phyloP scores from a whole-genome alignment of 768 basidiomycete species.

The Psilocybe cyanescens region DNA sequence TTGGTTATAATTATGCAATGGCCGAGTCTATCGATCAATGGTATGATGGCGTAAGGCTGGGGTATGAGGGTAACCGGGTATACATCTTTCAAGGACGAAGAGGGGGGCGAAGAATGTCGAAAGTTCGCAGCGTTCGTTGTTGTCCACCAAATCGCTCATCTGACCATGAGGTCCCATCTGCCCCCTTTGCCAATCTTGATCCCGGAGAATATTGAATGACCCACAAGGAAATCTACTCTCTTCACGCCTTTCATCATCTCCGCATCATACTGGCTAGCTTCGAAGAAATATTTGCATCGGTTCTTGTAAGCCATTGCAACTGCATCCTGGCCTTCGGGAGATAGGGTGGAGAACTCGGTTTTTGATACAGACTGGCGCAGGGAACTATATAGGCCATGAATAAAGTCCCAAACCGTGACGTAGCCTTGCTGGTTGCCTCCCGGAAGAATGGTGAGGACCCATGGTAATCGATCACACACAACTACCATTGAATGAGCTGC shows the following conservation, averaged over 20 bases:
- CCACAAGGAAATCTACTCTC: constrained; percentile 57
- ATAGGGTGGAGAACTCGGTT: constrained; percentile 42
- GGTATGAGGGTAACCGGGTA: constrained; percentile 28
- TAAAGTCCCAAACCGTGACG: constrained; percentile 49
- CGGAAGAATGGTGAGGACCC: constrained; percentile 37
- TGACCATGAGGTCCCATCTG: constrained; percentile 41
- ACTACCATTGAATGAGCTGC: constrained; percentile 35
- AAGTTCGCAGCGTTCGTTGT: constrained; percentile 8
- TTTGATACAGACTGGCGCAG: constrained; percentile 44
- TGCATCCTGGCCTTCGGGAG: constrained; percentile 29
- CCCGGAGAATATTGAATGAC: constrained; percentile 43
- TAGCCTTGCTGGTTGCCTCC: constrained; percentile 15
- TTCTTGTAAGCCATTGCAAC: constrained; percentile 46
- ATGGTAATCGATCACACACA: constrained; percentile 32
- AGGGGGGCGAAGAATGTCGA: neutral
- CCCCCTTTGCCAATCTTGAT: constrained; percentile 33
- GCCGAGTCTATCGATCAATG: neutral
- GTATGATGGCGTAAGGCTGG: constrained; percentile 7
- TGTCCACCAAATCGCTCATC: neutral
- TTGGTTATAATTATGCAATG: neutral
- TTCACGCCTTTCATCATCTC: constrained; percentile 54
- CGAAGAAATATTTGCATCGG: constrained; percentile 39
- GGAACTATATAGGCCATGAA: constrained; percentile 44
- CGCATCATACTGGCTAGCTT: constrained; percentile 31
- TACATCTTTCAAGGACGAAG: constrained; percentile 14